phyloP scores from a whole-genome alignment of 306 rosid species.

The Luffa acutangula region DNA sequence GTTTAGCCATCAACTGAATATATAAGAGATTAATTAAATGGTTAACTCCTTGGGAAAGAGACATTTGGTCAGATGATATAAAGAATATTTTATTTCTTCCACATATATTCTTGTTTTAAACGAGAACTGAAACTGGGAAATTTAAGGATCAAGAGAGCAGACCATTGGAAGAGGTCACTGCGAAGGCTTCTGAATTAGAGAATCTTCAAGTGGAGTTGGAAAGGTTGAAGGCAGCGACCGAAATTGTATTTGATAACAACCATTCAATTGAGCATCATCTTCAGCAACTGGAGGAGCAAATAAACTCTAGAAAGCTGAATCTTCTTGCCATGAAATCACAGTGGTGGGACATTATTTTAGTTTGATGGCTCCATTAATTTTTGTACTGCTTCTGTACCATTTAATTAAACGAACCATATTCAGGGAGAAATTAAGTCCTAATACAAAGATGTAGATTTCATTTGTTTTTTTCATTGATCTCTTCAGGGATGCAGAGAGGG shows the following conservation, averaged over 20 bases:
- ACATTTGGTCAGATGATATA: neutral
- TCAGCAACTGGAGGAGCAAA: constrained; percentile 39
- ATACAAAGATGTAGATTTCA: constrained; percentile 8
- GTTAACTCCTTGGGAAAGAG: neutral
- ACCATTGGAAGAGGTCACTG: constrained; percentile 23
- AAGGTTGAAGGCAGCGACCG: constrained; percentile 38
- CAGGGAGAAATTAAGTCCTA: neutral
- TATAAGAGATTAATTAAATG: neutral
- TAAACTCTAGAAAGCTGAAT: constrained; percentile 28
- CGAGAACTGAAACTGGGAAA: constrained; percentile 18
- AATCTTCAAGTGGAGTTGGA: constrained; percentile 57
- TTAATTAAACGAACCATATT: neutral
- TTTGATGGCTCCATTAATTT: constrained; percentile 1
- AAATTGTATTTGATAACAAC: constrained; percentile 37
- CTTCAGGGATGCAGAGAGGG: constrained; percentile 54
- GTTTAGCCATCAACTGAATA: neutral
- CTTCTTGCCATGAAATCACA: constrained; percentile 43
- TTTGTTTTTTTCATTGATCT: constrained; percentile 9
- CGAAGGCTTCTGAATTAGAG: constrained; percentile 31
- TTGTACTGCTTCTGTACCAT: neutral
- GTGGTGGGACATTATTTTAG: constrained; percentile 33
- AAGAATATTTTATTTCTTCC: neutral
- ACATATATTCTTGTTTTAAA: constrained; percentile 18
- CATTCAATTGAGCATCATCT: constrained; percentile 50
- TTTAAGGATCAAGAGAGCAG: constrained; percentile 34